Base-by-base conservation (phyloP, 1,139 yeast genomes). In the Geotrichum candidum region DNA sequence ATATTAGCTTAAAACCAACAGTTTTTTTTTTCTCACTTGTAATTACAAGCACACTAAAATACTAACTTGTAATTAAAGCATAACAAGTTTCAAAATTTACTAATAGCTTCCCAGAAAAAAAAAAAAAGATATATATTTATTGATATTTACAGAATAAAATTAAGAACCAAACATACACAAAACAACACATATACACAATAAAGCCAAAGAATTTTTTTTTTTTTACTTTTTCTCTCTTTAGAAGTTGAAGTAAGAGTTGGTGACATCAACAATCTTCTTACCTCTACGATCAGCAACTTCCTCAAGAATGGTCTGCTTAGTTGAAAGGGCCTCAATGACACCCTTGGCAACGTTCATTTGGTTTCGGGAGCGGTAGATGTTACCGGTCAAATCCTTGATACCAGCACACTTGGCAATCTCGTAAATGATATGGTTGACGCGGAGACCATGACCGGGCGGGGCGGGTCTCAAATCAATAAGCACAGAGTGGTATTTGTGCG, bases 371-470 rank as follows among this genome's bases (percentile, higher is more conserved):
- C 92, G 87, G 79, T 88, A 90, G 58, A 94, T 87, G 73, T 92
- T 92, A 3, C 96, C 97, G 69, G 92, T 84, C 69, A 94, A 80
- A 77, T 94, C 99, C 74, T 88, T 89, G 72, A 94, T 91, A 66
- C 99, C 99, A 2, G 95, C 96, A 65, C 94, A 87, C 73, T 88
- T 90, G 75, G 98, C 94, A 64, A 95, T 85, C 77, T 92, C 97
- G 71, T 88, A 90, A 67, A 94, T 87, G 74, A 87, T 85, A 69
- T 90, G 96, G 77, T 92, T 92, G 58, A 92, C 97, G 71, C 98
- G 83, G 64, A 94, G 82, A 45, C 99, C 99, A 67, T 90, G 89
- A 68, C 98, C 98, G 1, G 96, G 87, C 51, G 97, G 96, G 0
- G 97, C 94, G 3, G 96, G 85, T 71, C 92, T 84, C 68, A 94